Conservation (phyloP, 2,329 filamentous ascomycete genomes). For the Rutstroemia sydowiana region DNA sequence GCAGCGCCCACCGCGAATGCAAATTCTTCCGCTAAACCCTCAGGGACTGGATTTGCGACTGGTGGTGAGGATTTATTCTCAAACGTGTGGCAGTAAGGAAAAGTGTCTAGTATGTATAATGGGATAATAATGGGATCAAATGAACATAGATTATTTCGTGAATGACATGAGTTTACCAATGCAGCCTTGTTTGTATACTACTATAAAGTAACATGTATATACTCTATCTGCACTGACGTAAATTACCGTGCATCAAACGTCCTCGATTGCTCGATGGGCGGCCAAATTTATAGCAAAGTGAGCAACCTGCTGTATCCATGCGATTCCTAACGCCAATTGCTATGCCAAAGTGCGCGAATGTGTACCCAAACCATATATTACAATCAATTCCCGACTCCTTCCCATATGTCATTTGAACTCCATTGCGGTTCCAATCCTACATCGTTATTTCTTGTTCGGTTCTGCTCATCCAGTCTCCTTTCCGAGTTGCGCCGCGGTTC, state of each 20-base stretch:
- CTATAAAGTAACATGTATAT: not conserved
- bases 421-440: not conserved
- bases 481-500: not conserved
- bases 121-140: not conserved
- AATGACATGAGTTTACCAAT: not conserved
- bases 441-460: not conserved
- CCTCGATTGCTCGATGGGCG: not conserved
- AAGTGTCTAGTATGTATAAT: not conserved
- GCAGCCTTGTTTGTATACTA: not conserved
- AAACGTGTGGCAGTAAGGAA: constrained; percentile 78
- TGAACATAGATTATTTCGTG: constrained; percentile 10
- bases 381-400: constrained; percentile 13
- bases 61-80: constrained; percentile 83
- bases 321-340: constrained; percentile 23
- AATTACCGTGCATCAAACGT: not conserved
- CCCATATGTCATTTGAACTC: not conserved
- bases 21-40: constrained; percentile 43
- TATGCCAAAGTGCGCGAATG: constrained; percentile 22
- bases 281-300: not conserved
- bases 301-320: not conserved
- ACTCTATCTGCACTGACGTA: not conserved
- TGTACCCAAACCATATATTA: constrained; percentile 18
- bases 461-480: not conserved
- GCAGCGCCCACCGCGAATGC: constrained; percentile 47
- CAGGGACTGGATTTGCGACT: not conserved